Evolutionary conservation across 495 filamentous ascomycete species (phyloP).

Genomic region (Aspergillus carlsbadensis): DNA sequence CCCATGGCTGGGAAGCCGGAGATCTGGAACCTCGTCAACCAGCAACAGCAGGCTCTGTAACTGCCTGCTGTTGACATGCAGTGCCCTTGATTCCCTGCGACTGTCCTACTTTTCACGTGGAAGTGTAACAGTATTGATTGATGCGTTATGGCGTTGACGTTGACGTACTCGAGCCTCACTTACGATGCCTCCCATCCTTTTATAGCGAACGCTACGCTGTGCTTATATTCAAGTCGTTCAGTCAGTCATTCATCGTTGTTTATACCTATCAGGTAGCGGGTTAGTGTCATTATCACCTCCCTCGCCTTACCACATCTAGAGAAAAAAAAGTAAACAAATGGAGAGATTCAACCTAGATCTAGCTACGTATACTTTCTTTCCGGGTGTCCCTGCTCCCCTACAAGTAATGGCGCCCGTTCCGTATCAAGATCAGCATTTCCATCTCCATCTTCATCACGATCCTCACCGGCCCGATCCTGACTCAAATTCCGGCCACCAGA

Average conservation of each 20-base stretch:
- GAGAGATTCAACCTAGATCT: background rate
- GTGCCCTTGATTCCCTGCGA: background rate
- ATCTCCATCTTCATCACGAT: background rate
- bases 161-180: background rate
- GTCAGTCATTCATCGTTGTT: background rate
- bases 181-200: background rate
- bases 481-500: background rate
- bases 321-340: background rate
- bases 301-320: background rate
- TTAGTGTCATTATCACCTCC: background rate
- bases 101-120: background rate
- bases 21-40: constrained; percentile 18
- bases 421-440: constrained; percentile 1
- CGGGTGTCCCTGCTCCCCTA: background rate
- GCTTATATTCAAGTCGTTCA: background rate
- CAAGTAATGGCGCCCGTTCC: constrained; percentile 17
- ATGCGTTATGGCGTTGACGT: background rate
- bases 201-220: background rate
- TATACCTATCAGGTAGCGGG: background rate
- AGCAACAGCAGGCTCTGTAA: constrained; percentile 4
- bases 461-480: background rate
- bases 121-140: background rate
- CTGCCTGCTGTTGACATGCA: background rate
- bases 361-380: constrained; percentile 12
- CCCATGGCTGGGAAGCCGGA: constrained; percentile 12